Conservation (phyloP, 2,329 filamentous ascomycete species). For the Atkinsonella texensis region DNA sequence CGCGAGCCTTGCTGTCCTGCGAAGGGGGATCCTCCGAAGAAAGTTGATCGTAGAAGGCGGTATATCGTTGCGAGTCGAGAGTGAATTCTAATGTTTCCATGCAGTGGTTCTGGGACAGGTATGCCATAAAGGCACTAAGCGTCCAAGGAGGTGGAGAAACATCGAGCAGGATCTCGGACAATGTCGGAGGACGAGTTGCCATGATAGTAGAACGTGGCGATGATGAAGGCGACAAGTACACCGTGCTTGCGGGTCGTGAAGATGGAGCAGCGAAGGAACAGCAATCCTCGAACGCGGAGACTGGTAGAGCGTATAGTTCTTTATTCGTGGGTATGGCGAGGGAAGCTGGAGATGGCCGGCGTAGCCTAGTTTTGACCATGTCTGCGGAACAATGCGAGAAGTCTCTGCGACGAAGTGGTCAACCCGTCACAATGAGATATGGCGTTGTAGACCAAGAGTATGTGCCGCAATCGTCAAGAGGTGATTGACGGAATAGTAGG, state of each 20-base stretch:
- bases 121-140: constrained; percentile 86
- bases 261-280: constrained; percentile 27
- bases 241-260: constrained; percentile 38
- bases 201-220: constrained; percentile 21
- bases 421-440: background rate
- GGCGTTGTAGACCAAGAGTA: background rate
- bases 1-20: constrained; percentile 44
- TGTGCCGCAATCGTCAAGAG: background rate
- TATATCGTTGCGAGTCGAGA: constrained; percentile 82
- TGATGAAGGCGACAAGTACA: constrained; percentile 30
- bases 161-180: constrained; percentile 82
- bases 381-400: background rate
- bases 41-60: constrained; percentile 40
- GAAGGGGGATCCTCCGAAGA: constrained; percentile 25
- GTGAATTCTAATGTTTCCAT: constrained; percentile 95
- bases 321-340: constrained; percentile 26
- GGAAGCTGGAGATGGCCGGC: constrained; percentile 31
- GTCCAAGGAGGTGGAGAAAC: constrained; percentile 81
- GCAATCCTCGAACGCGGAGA: constrained; percentile 33
- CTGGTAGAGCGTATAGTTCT: constrained; percentile 31
- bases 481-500: background rate
- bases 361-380: constrained; percentile 28
- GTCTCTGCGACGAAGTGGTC: background rate
- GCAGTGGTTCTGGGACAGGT: constrained; percentile 93
- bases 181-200: constrained; percentile 43